These are phyloP conservation scores for Raddia guianensis DNA, from an alignment of 176 grass and related monocot genomes.

Conservation along the genomic window DNA sequence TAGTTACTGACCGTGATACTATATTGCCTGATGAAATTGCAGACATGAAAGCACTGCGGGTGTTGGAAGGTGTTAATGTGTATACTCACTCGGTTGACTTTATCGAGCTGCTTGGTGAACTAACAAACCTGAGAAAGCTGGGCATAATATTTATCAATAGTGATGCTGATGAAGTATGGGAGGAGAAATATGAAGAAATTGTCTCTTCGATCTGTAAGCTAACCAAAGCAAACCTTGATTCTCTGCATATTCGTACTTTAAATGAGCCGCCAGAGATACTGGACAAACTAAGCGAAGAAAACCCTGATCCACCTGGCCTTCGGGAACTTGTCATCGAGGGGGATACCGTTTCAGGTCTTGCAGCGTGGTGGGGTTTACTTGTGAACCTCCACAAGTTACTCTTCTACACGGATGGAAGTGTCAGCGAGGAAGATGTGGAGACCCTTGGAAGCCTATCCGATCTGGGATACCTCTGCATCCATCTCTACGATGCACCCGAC, in stretches of 20 bases:
- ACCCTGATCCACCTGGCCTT: background rate
- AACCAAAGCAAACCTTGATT: background rate
- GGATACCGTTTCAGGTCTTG: background rate
- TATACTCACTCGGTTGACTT: background rate
- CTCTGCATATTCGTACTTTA: background rate
- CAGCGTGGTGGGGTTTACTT: background rate
- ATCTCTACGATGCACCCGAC: background rate
- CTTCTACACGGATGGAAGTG: background rate
- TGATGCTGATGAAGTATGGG: background rate
- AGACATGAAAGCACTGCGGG: background rate
- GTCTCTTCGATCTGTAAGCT: background rate
- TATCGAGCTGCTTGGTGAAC: background rate
- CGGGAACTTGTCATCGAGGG: background rate
- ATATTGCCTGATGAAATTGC: background rate
- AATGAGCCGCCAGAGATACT: no score
- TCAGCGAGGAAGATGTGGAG: background rate
- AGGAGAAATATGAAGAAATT: background rate
- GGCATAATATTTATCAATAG: background rate
- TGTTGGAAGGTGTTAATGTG: background rate
- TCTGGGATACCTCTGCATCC: background rate
- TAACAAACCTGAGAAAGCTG: background rate
- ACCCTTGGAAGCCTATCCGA: background rate
- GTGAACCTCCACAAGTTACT: background rate
- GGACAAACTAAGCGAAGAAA: no score
- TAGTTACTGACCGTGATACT: background rate